Conservation (phyloP, 106 monocot genomes). For the Iris macrosiphon region DNA sequence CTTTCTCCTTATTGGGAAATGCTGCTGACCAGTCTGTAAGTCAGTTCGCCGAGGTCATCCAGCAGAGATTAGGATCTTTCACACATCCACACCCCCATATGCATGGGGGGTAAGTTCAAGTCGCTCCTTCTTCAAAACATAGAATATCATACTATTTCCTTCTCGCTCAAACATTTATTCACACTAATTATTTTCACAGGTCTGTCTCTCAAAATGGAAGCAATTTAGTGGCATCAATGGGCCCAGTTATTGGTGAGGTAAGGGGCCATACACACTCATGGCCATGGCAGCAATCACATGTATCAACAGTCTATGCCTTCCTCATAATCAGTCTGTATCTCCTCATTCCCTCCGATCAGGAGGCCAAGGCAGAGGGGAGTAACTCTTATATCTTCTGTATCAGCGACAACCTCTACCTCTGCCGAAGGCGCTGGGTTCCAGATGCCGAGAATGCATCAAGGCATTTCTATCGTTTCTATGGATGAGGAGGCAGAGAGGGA, state of each 20-base stretch:
- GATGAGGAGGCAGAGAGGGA: constrained; percentile 43
- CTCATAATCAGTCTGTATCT: too few relatives aligned
- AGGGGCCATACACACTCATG: constrained; percentile 21
- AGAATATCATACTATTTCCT: neutral
- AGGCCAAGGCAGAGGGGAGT: constrained; percentile 19
- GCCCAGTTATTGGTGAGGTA: constrained; percentile 25
- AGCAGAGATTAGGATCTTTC: constrained; percentile 42
- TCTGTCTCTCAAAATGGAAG: constrained; percentile 21
- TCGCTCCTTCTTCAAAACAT: too few relatives aligned
- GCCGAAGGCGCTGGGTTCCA: constrained; percentile 15
- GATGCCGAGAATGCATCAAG: constrained; percentile 4
- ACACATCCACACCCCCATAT: constrained; percentile 22
- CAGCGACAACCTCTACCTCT: constrained; percentile 9
- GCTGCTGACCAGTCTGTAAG: constrained; percentile 29
- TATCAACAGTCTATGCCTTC: constrained; percentile 44
- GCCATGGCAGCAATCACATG: constrained; percentile 15
- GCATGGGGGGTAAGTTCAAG: constrained; percentile 21
- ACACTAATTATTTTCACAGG: too few relatives aligned
- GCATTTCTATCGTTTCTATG: constrained; percentile 20
- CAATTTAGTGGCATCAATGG: constrained; percentile 23
- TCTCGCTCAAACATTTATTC: neutral
- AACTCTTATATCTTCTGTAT: constrained; percentile 11
- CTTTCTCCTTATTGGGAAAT: constrained; percentile 23
- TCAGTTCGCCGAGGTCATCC: constrained; percentile 27
- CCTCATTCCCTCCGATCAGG: constrained; percentile 17